Percentiles rank a stretch among this genome's conserved stretches.
Conservation (phyloP, 352 stramenopile species). For the Phytophthora macrochlamydospora region DNA sequence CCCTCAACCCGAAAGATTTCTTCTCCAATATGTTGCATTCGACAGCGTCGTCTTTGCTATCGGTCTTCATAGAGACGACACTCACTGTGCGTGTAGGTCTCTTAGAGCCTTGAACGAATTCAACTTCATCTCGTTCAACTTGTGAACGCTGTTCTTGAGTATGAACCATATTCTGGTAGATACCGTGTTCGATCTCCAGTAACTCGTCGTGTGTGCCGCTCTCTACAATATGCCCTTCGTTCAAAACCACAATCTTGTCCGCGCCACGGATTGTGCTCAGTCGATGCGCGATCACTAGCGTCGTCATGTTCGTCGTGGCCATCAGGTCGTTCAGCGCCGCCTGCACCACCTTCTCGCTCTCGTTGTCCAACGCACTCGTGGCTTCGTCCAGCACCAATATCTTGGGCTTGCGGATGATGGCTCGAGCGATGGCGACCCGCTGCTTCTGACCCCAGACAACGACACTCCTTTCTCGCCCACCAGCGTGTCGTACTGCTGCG, state of each 20-base stretch:
- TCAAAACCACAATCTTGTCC: conserved; percentile 52
- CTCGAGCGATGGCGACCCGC: conserved; percentile 36
- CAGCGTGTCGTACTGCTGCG: conserved; percentile 76
- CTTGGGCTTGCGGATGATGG: conserved; percentile 25
- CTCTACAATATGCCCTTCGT: conserved; percentile 38
- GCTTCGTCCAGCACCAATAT: conserved; percentile 38
- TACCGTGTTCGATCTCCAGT: conserved; percentile 58
- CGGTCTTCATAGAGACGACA: not conserved
- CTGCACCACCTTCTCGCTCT: conserved; percentile 47
- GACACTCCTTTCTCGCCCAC: conserved; percentile 42
- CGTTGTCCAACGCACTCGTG: conserved; percentile 21
- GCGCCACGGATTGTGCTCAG: conserved; percentile 48
- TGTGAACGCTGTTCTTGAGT: conserved; percentile 39
- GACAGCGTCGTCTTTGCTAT: too few species aligned
- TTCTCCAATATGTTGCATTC: not conserved
- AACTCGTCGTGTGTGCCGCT: conserved; percentile 41
- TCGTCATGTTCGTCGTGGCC: conserved; percentile 55
- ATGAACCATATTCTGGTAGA: conserved; percentile 86
- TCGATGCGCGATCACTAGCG: conserved; percentile 56
- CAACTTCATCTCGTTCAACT: conserved; percentile 4
- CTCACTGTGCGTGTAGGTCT: not conserved
- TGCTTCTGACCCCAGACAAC: conserved; percentile 45
- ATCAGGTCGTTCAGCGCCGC: conserved; percentile 37
- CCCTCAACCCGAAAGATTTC: not conserved
- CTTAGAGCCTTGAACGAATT: too few species aligned